Evolutionary conservation across 2,329 filamentous ascomycete species (phyloP).

Genomic region (Xylaria sp.): DNA sequence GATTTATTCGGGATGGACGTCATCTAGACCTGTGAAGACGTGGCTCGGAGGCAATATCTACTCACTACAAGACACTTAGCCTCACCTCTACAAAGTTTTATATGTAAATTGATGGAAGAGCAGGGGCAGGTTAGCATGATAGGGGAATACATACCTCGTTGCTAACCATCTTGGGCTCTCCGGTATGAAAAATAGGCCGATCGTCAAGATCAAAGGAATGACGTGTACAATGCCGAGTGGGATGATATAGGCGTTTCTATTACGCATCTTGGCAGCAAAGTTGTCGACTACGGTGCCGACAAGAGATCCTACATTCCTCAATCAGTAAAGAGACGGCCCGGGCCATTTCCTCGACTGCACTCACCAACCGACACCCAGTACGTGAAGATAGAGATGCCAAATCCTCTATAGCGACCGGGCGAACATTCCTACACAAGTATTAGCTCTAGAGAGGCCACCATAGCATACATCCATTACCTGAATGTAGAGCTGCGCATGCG

Average conservation of each 20-base stretch:
- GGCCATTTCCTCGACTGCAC: constrained; percentile 31
- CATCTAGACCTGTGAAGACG: background rate
- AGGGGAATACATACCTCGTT: constrained; percentile 22
- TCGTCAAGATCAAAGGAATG: constrained; percentile 51
- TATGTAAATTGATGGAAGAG: background rate
- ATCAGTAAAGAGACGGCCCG: background rate
- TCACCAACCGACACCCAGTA: constrained; percentile 61
- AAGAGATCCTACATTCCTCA: constrained; percentile 56
- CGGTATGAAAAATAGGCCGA: constrained; percentile 54
- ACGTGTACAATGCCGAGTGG: constrained; percentile 49
- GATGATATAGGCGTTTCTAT: constrained; percentile 44
- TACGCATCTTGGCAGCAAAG: constrained; percentile 50
- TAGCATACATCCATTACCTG: constrained; percentile 31
- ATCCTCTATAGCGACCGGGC: constrained; percentile 59
- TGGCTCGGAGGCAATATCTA: background rate
- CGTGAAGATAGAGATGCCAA: constrained; percentile 60
- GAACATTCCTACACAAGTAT: constrained; percentile 55
- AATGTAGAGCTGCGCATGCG: constrained; percentile 47
- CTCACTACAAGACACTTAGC: constrained; percentile 28
- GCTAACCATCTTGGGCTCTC: constrained; percentile 57
- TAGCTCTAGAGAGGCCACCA: constrained; percentile 15
- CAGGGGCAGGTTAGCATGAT: background rate
- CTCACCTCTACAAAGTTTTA: background rate
- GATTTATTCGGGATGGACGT: background rate
- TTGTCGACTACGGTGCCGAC: constrained; percentile 64